Conservation (phyloP, 179 eudicot genomes). For the Beta corolliflora region DNA sequence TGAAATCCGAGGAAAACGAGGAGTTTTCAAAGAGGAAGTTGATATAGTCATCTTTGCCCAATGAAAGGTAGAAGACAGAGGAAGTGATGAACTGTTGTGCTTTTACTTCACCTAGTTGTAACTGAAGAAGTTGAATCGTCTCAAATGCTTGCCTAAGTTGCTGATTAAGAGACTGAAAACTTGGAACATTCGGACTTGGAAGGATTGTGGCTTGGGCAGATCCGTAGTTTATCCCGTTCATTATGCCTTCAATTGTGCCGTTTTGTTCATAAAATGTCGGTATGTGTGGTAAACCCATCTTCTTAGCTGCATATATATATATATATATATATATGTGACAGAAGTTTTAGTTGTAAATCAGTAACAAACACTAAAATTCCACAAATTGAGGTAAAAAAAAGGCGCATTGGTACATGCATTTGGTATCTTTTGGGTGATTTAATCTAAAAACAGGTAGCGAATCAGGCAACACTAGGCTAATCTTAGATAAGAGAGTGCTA, state of each 20-base stretch:
- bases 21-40: constrained; percentile 35
- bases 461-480: too few species aligned
- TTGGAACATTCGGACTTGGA: constrained; percentile 31
- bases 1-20: constrained; percentile 1
- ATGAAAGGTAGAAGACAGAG: constrained; percentile 63
- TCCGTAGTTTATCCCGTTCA: constrained; percentile 54
- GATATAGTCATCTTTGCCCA: constrained; percentile 66
- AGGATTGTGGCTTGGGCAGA: constrained; percentile 54
- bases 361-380: not conserved
- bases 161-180: constrained; percentile 60
- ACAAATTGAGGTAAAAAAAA: too few species aligned
- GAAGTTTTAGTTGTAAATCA: not conserved
- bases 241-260: constrained; percentile 46
- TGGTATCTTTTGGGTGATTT: too few species aligned
- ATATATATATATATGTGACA: not conserved
- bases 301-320: constrained; percentile 37
- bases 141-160: constrained; percentile 63
- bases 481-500: too few species aligned
- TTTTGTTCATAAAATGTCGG: constrained; percentile 60
- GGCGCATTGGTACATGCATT: too few species aligned
- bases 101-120: constrained; percentile 40
- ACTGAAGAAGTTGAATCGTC: constrained; percentile 53
- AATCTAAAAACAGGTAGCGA: too few species aligned
- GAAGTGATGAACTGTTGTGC: constrained; percentile 41
- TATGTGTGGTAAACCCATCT: constrained; percentile 48